Percentiles rank a stretch among this genome's conserved stretches.
These are phyloP conservation scores for Haematococcus sp. DNA, from an alignment of 139 green algal species.

Conservation along the genomic window DNA sequence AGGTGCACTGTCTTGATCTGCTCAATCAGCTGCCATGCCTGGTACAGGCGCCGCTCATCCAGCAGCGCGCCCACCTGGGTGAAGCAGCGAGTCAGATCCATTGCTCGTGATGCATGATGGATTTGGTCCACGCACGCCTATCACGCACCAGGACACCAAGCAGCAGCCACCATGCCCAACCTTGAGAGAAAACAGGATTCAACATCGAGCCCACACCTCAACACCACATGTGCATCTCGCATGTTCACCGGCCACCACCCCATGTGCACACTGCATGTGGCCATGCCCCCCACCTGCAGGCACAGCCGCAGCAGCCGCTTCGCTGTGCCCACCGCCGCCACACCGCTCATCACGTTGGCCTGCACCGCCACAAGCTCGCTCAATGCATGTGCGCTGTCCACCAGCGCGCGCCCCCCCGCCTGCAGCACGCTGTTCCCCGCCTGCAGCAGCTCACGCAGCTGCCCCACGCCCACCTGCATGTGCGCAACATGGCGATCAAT, in stretches of 20 bases:
- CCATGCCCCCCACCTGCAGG: not conserved
- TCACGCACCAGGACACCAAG: too few species aligned
- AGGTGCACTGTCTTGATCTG: conserved; percentile 33
- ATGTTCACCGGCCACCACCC: not conserved
- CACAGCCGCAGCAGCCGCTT: conserved; percentile 53
- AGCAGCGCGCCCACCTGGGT: conserved; percentile 31
- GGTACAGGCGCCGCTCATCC: conserved; percentile 49
- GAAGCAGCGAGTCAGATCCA: not conserved
- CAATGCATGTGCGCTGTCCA: conserved; percentile 8
- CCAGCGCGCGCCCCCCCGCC: conserved; percentile 8
- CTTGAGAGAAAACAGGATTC: too few species aligned
- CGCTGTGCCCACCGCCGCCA: conserved; percentile 28
- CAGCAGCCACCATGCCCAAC: too few species aligned
- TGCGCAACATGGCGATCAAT: not conserved
- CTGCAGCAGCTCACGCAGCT: conserved; percentile 15
- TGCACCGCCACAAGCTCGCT: conserved; percentile 23
- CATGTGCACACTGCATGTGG: too few species aligned
- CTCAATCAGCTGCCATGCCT: conserved; percentile 54
- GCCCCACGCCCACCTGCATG: not conserved
- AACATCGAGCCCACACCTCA: too few species aligned
- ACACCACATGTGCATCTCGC: too few species aligned
- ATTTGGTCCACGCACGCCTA: too few species aligned
- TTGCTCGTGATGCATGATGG: too few species aligned
- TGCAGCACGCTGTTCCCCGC: not conserved
- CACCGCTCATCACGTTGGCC: conserved; percentile 32